Base-by-base conservation (phyloP, 441 rosid species). In the Flueggea neowawraea region DNA sequence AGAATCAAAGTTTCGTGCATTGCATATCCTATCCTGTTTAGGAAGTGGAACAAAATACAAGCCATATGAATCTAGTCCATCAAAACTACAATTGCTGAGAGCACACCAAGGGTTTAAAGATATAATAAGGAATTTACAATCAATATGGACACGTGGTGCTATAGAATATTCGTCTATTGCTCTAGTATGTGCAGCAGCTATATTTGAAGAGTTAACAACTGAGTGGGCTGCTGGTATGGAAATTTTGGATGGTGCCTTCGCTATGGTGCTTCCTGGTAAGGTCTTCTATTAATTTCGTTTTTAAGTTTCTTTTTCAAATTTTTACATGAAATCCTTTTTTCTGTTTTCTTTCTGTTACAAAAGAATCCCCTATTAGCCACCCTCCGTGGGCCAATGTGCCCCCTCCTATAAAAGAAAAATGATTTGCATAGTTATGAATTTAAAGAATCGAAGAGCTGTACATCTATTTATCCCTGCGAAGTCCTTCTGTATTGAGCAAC, bases 51-150 rank as follows among this genome's bases (percentile, higher is more conserved):
- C 66, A 67, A 57, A 70, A 17, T 95, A 88, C 74, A 70, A 59
- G 64, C 87, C 97, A 10, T 95, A 77, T 78, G 83, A 75, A 66
- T 63, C 73, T 70, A 88, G 79, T 72, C 91, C 93, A 50, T 86
- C 90, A 47, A 84, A 83, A 65, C 53, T 86, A 87, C 97, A 89
- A 75, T 63, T 95, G 64, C 80, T 95, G 64, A 88, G 93, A 80
- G 97, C 97, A 12, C 98, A 78, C 67, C 99, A 88, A 73, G 97
- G 99, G 48, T 89, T 85, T 69, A 85, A 76, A 70, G 98, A 95
- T 58, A 80, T 69, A 75, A 61, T 85, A 60, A 89, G 75, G 75
- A 63, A 73, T 61, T 78, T 84, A 48, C 75, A 78, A 66, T 80
- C 87, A 53, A 73, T 85, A 65, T 95, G 98, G 98, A 55, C 72